Conservation (phyloP, 257 asterid species). For the Misopates orontium region DNA sequence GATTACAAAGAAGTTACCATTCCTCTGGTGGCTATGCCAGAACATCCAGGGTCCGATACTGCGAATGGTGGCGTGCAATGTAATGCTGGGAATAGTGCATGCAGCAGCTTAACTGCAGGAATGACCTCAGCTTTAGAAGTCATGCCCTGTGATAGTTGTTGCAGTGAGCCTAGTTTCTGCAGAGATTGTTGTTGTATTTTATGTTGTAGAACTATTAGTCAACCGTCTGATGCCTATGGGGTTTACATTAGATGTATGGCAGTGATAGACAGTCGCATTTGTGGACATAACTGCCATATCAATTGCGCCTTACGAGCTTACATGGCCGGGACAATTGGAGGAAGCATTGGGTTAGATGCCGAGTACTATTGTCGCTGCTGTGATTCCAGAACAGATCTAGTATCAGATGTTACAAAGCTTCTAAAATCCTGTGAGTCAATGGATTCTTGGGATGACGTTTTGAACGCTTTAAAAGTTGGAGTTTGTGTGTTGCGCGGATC, state of each 20-base stretch:
- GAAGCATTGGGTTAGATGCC: slow-evolving; percentile 75
- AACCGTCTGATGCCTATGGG: slow-evolving; percentile 38
- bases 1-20: no score
- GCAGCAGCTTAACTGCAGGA: slow-evolving; percentile 45
- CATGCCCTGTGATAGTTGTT: slow-evolving; percentile 77
- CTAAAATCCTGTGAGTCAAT: slow-evolving; percentile 46
- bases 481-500: slow-evolving; percentile 56
- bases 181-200: slow-evolving; percentile 85
- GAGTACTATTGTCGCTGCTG: slow-evolving; percentile 86
- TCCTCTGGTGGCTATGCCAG: not conserved
- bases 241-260: slow-evolving; percentile 68
- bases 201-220: slow-evolving; percentile 53
- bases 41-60: slow-evolving; percentile 18
- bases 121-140: slow-evolving; percentile 37
- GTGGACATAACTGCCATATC: slow-evolving; percentile 82
- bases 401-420: slow-evolving; percentile 58
- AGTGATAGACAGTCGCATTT: slow-evolving; percentile 40
- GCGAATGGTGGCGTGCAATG: slow-evolving; percentile 30
- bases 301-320: slow-evolving; percentile 77
- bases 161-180: slow-evolving; percentile 73
- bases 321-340: slow-evolving; percentile 86
- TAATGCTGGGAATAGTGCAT: slow-evolving; percentile 44
- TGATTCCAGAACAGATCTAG: slow-evolving; percentile 73
- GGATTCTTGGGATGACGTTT: slow-evolving; percentile 47
- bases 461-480: slow-evolving; percentile 55